Conservation (phyloP, 192 early-diverging fungal species). For the Fimicolochytrium jonesii region DNA sequence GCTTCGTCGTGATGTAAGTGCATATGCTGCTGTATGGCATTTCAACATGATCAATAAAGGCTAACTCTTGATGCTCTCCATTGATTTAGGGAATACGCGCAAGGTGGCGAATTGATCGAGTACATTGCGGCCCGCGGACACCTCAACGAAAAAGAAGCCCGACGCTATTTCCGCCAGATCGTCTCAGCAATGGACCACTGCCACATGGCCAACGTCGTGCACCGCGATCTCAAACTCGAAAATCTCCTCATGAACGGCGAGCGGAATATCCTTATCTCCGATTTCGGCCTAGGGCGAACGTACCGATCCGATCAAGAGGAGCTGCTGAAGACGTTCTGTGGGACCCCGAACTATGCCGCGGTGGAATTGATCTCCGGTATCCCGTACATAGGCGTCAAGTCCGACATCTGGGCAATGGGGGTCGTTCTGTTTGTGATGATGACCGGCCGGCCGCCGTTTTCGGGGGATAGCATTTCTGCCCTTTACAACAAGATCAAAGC, state of each 20-base stretch:
- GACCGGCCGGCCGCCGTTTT: conserved; percentile 55
- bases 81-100: conserved; percentile 51
- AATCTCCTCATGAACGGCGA: conserved; percentile 52
- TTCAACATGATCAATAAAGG: neutral
- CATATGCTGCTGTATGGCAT: too few relatives aligned
- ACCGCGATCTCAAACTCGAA: conserved; percentile 57
- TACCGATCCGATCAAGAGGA: conserved; percentile 43
- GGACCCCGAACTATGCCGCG: conserved; percentile 63
- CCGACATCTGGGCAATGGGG: conserved; percentile 68
- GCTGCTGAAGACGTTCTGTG: conserved; percentile 62
- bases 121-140: conserved; percentile 47
- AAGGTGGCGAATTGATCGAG: conserved; percentile 59
- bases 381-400: conserved; percentile 58
- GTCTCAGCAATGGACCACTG: conserved; percentile 62
- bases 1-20: conserved; percentile 61
- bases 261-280: conserved; percentile 51
- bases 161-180: conserved; percentile 56
- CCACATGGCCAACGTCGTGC: conserved; percentile 58
- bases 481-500: conserved; percentile 58
- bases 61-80: neutral
- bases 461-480: conserved; percentile 45
- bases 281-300: conserved; percentile 58
- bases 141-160: conserved; percentile 48
- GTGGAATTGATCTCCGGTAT: conserved; percentile 59
- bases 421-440: conserved; percentile 60